Base-by-base conservation (phyloP, 2,329 filamentous ascomycete genomes). In the Xylariaceae sp. region DNA sequence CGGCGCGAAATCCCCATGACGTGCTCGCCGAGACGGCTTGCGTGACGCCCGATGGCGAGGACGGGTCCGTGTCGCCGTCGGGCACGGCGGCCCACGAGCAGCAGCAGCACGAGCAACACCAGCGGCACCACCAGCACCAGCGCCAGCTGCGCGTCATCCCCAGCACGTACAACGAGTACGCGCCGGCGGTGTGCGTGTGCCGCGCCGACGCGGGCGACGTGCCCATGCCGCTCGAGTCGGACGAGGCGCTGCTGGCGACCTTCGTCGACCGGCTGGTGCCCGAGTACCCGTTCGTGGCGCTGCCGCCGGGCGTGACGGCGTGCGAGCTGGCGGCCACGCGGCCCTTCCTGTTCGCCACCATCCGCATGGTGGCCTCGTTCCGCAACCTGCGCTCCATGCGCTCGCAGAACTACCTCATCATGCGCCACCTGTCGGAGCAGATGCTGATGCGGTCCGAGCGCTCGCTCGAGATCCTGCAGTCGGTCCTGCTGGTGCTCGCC, bases 311-410 rank as follows among this genome's bases (percentile, higher is more conserved):
- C 1, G 52, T 59, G 1, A 57, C 58, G 0, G 61, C 63, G 2
- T 46, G 55, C 0, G 52, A 57, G 5, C 49, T 73, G 2, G 55
- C 56, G 10, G 45, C 54, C 1, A 59, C 53, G 0, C 54, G 59
- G 8, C 70, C 70, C 0, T 68, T 73, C 18, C 50, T 74, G 3
- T 67, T 72, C 53, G 52, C 63, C 1, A 59, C 65, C 4, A 67
- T 75, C 15, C 54, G 61, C 6, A 71, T 70, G 60, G 65, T 72
- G 0, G 57, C 68, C 0, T 71, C 67, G 0, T 63, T 68, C 25
- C 56, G 63, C 13, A 65, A 64, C 26, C 48, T 67, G 9, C 55
- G 54, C 19, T 70, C 63, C 2, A 70, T 72, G 65, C 53, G 63
- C 11, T 64, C 60, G 0, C 68, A 73, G 43, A 68, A 69, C 58